Conservation (phyloP, 2,329 filamentous ascomycete species). For the Beauveria brongniartii region DNA sequence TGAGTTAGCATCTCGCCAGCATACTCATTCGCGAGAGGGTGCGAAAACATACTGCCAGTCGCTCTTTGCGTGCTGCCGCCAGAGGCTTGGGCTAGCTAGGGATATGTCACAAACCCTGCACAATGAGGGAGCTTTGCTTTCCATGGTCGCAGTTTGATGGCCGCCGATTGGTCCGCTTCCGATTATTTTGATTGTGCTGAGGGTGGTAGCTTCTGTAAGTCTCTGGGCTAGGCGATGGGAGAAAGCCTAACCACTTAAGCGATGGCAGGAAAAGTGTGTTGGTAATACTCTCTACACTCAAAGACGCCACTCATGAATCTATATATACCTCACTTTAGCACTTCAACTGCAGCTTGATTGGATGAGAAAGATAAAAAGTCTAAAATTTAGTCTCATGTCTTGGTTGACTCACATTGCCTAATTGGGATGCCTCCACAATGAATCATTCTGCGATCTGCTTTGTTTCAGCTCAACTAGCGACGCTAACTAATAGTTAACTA, state of each 20-base stretch:
- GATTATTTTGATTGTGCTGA: conserved; percentile 5
- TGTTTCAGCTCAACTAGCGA: background rate
- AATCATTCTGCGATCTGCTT: conserved; percentile 1
- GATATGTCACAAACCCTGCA: conserved; percentile 17
- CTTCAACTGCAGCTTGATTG: background rate
- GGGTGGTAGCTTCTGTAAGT: background rate
- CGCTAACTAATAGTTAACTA: background rate
- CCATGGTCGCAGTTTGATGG: background rate
- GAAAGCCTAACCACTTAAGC: too few relatives aligned
- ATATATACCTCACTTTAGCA: background rate
- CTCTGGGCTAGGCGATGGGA: background rate
- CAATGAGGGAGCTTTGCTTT: conserved; percentile 14
- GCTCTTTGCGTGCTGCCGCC: conserved; percentile 19
- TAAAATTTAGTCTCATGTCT: background rate
- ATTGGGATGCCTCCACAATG: conserved; percentile 3
- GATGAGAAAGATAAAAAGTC: background rate
- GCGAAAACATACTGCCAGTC: conserved; percentile 16
- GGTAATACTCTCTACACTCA: background rate
- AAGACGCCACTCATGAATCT: background rate
- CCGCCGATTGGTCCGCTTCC: background rate
- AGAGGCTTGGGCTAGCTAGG: conserved; percentile 13
- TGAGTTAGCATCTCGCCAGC: background rate
- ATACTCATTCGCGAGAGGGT: background rate
- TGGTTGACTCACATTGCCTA: conserved; percentile 10
- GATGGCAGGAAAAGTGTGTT: too few relatives aligned